Evolutionary conservation across 2,329 filamentous ascomycete species (phyloP), one percentile per base, ranked within the genome.

Genomic region (Neofusicoccum laricinum): DNA sequence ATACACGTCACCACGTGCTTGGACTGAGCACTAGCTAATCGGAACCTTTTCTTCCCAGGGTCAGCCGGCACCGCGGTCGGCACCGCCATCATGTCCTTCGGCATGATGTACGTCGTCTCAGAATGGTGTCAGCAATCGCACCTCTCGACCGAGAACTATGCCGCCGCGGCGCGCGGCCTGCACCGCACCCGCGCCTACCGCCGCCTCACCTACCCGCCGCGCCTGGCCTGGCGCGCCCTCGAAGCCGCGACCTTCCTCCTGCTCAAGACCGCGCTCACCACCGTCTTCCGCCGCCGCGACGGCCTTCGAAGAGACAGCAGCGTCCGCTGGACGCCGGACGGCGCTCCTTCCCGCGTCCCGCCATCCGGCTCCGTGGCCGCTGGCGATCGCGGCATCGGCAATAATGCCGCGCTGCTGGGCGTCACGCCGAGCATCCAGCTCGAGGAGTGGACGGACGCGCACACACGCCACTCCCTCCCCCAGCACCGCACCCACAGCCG

Each of bases 101-200:
- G 70, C 0, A 75, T 79, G 71, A 66, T 72, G 25, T 78, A 78
- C 65, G 72, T 79, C 32, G 74, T 76, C 4, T 68, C 72, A 2
- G 40, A 72, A 67, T 79, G 77, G 77, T 76, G 72, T 36, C 71
- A 75, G 25, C 77, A 79, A 48, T 73, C 72, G 3, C 74, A 75
- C 57, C 67, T 79, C 6, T 73, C 69, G 10, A 78, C 76, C 4
- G 72, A 75, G 43, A 61, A 71, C 53, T 76, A 75, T 50, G 32
- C 65, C 1, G 68, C 70, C 15, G 74, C 74, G 4, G 67, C 67
- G 65, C 15, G 64, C 5, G 75, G 75, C 2, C 64, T 76, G 4
- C 57, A 66, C 2, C 63, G 66, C 57, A 76, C 74, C 2, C 68
- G 74, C 6, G 55, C 49, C n/a, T 72, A 71, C 53, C 67, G 68